Evolutionary conservation across 768 basidiomycete species (phyloP).

Genomic region (Xanthoconium purpureum): DNA sequence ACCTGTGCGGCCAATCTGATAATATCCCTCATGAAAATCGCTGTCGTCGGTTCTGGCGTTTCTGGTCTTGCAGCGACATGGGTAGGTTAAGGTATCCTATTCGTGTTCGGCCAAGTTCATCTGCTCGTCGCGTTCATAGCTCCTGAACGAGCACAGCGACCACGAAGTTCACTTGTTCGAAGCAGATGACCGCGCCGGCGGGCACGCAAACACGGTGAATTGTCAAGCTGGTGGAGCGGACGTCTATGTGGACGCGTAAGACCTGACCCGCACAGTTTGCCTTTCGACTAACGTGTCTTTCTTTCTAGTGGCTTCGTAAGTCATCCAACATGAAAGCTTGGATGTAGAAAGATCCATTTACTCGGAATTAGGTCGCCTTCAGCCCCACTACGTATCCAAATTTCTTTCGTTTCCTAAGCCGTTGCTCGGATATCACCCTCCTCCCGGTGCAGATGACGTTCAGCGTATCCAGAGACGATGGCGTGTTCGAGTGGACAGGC

Average conservation of each 20-base stretch:
- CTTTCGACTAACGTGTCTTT: background rate
- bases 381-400: slow-evolving; percentile 79
- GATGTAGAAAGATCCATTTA: too few species aligned
- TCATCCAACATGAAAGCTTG: too few species aligned
- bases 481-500: slow-evolving; percentile 69
- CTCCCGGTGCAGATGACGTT: slow-evolving; percentile 75
- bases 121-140: slow-evolving; percentile 33
- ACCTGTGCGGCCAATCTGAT: background rate
- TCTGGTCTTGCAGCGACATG: slow-evolving; percentile 76
- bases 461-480: slow-evolving; percentile 67
- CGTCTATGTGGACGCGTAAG: slow-evolving; percentile 70
- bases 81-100: slow-evolving; percentile 38
- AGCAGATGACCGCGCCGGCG: slow-evolving; percentile 61
- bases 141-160: slow-evolving; percentile 69
- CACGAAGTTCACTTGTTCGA: slow-evolving; percentile 78
- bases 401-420: slow-evolving; percentile 64
- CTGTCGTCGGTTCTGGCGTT: slow-evolving; percentile 76
- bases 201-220: slow-evolving; percentile 72
- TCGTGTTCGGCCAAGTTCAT: background rate
- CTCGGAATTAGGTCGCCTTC: slow-evolving; percentile 57
- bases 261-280: slow-evolving; percentile 4
- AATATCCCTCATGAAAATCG: slow-evolving; percentile 40
- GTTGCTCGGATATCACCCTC: slow-evolving; percentile 45
- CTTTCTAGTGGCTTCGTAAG: slow-evolving; percentile 54
- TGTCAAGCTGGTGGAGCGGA: slow-evolving; percentile 42